Evolutionary conservation across 1,284 basidiomycete genomes (phyloP), one percentile per base, ranked within the genome.

Genomic region (Naganishia albida): DNA sequence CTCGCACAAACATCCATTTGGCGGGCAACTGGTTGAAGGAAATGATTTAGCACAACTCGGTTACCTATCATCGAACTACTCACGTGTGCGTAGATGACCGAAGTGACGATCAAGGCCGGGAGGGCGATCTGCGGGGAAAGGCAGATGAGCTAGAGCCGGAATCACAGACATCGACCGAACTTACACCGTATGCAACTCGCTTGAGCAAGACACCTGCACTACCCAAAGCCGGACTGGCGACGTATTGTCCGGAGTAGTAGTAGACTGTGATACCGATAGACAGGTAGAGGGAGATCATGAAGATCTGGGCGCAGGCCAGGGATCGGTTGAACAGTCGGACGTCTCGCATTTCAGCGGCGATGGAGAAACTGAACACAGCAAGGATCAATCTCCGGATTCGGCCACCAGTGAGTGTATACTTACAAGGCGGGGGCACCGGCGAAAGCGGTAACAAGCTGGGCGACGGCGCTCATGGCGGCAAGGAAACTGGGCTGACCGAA

Each of bases 1-100:
- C 69, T 12, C 86, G 82, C 63, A 88, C 80, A 70, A 88, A 87
- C 53, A 87, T 71, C 50, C 85, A 82, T 72, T 87, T 87, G 28
- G 85, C 83, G 6, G 84, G 81, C 0, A 83, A 81, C 51, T 53
- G 28, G 1, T 43, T 30, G 26, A 71, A 86, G 84, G 59, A 57
- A 39, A 7, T 10, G 8, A 23, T 26, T 20, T 1, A 38, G n/a
- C 12, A n/a, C 1, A 15, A 30, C n/a, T n/a, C n/a, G n/a, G n/a
- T n/a, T n/a, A n/a, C n/a, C n/a, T n/a, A n/a, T n/a, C n/a, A n/a
- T n/a, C n/a, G n/a, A n/a, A n/a, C n/a, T n/a, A 30, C 70, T 68
- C 43, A 54, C 49, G 56, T 66, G 67, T 28, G 69, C 62, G 65
- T 68, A 68, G 62, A 70, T 67, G 48, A 67, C 62, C 10, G 48